These are phyloP conservation scores for Penicillium sp. DNA, from an alignment of 2,329 filamentous ascomycete species.

Conservation along the genomic window DNA sequence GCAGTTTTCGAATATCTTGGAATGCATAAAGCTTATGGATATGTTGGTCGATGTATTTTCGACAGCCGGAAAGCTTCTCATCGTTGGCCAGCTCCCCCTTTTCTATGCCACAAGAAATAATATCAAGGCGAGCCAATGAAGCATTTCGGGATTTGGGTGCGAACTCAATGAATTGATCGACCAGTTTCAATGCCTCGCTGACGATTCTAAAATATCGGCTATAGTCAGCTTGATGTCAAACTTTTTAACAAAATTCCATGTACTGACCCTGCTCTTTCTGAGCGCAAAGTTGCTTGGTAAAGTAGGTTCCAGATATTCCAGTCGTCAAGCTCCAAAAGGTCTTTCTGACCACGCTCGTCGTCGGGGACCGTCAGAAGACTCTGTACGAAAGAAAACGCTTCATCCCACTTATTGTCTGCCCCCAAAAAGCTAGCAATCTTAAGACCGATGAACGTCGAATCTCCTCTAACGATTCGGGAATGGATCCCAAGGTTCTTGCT, in stretches of 20 bases:
- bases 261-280: slow-evolving; percentile 40
- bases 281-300: slow-evolving; percentile 37
- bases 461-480: slow-evolving; percentile 49
- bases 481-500: slow-evolving; percentile 46
- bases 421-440: slow-evolving; percentile 44
- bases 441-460: slow-evolving; percentile 46
- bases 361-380: slow-evolving; percentile 41
- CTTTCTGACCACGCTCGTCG: slow-evolving; percentile 32
- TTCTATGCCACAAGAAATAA: slow-evolving; percentile 31
- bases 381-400: slow-evolving; percentile 42
- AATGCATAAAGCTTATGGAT: slow-evolving; percentile 52
- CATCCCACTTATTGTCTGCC: slow-evolving; percentile 43
- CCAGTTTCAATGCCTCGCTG: slow-evolving; percentile 35
- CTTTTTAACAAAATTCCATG: not conserved
- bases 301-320: slow-evolving; percentile 53
- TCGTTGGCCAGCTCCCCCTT: slow-evolving; percentile 30
- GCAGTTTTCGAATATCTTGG: slow-evolving; percentile 45
- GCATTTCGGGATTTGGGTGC: slow-evolving; percentile 49
- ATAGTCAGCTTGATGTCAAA: slow-evolving; percentile 5
- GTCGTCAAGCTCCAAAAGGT: slow-evolving; percentile 46
- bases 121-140: slow-evolving; percentile 42
- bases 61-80: slow-evolving; percentile 43
- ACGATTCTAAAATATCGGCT: slow-evolving; percentile 34
- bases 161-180: slow-evolving; percentile 38
- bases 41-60: slow-evolving; percentile 46